Evolutionary conservation across 768 basidiomycete species (phyloP).

Genomic region (Solioccasus polychromus): DNA sequence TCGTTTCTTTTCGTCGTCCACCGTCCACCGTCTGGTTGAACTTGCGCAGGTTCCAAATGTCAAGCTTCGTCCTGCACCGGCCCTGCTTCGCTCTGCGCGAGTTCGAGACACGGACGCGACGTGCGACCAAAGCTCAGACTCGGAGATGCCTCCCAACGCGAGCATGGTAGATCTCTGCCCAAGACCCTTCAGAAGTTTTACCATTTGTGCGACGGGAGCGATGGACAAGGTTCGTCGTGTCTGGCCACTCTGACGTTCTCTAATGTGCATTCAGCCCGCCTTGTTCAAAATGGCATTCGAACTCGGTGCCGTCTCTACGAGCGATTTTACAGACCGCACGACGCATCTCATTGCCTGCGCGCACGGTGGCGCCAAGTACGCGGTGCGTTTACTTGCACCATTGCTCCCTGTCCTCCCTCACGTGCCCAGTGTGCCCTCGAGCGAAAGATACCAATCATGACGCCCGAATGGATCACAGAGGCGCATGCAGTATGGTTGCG

Average conservation of each 20-base stretch:
- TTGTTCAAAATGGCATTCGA: conserved; percentile 76
- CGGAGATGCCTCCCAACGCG: conserved; percentile 46
- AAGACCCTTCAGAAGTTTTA: conserved; percentile 62
- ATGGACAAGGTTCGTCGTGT: conserved; percentile 61
- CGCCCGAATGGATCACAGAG: conserved; percentile 73
- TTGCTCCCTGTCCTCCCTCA: not conserved
- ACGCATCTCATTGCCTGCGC: conserved; percentile 82
- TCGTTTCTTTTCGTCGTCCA: conserved; percentile 16
- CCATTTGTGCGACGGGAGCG: conserved; percentile 76
- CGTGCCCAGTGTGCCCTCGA: conserved; percentile 71
- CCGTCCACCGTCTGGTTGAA: not conserved
- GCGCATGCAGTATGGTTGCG: conserved; percentile 71
- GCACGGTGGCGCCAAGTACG: conserved; percentile 85
- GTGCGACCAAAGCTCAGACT: conserved; percentile 45
- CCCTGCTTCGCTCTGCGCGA: conserved; percentile 21
- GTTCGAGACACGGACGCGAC: conserved; percentile 24
- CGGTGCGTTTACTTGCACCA: conserved; percentile 40
- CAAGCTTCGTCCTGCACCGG: conserved; percentile 67
- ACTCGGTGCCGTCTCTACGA: conserved; percentile 69
- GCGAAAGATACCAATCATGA: conserved; percentile 75
- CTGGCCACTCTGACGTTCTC: conserved; percentile 3
- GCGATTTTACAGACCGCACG: conserved; percentile 79
- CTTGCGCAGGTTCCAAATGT: conserved; percentile 73
- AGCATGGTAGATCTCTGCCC: conserved; percentile 51
- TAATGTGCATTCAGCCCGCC: conserved; percentile 43